Percentiles rank a stretch among this genome's conserved stretches.
Conservation (phyloP, 2,329 filamentous ascomycete genomes). For the Sporothrix pseudoabietina region DNA sequence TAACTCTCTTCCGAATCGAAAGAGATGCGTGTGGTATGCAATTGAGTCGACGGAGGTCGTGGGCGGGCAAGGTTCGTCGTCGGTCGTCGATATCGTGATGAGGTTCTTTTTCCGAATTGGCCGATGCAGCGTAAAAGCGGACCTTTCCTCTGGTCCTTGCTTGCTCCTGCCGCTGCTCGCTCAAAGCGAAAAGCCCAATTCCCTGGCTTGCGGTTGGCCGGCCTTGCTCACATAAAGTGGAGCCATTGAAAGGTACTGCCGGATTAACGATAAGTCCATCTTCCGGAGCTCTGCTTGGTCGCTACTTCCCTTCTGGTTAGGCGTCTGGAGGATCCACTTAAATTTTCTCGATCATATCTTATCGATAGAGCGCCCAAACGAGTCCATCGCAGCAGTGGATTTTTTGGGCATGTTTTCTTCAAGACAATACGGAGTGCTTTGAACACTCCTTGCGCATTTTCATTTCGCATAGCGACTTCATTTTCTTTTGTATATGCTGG, state of each 20-base stretch:
- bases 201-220: conserved; percentile 31
- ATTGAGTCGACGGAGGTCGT: not conserved
- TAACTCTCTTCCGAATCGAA: not conserved
- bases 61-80: not conserved
- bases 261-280: conserved; percentile 24
- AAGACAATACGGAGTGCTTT: not conserved
- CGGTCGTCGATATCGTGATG: conserved; percentile 14
- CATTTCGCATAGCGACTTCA: not conserved
- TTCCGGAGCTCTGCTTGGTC: conserved; percentile 13
- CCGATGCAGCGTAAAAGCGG: conserved; percentile 11
- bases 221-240: not conserved
- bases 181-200: conserved; percentile 26
- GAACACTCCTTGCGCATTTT: not conserved
- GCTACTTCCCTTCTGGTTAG: not conserved
- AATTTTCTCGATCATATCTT: conserved; percentile 14
- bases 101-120: conserved; percentile 24
- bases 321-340: not conserved
- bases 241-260: not conserved
- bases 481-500: too few relatives aligned
- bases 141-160: not conserved
- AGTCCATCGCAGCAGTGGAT: not conserved
- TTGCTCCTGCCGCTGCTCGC: not conserved
- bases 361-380: conserved; percentile 21
- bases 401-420: conserved; percentile 10
- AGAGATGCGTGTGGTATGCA: not conserved